Percentiles rank a stretch among this genome's conserved stretches.
phyloP scores from a whole-genome alignment of 352 stramenopile species.

The Phytophthora rubi region DNA sequence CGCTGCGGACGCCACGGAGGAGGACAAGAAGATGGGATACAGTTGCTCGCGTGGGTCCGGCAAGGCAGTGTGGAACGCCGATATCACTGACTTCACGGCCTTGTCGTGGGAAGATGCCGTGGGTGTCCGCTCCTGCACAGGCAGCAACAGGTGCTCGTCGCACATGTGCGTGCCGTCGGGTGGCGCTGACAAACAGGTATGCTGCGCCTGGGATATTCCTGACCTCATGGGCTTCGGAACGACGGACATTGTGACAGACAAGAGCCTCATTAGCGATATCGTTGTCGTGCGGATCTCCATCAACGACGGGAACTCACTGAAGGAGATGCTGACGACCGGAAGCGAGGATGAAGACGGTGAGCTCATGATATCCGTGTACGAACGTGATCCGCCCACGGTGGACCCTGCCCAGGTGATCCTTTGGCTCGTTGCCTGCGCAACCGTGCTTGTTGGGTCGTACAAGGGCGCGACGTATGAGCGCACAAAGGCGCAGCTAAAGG shows the following conservation, averaged over 20 bases:
- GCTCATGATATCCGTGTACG: constrained; percentile 66
- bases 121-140: constrained; percentile 53
- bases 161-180: constrained; percentile 69
- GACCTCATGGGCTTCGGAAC: constrained; percentile 72
- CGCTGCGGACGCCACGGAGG: constrained; percentile 31
- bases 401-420: constrained; percentile 77
- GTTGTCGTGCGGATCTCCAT: constrained; percentile 78
- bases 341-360: constrained; percentile 32
- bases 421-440: constrained; percentile 79
- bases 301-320: constrained; percentile 60
- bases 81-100: constrained; percentile 39
- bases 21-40: constrained; percentile 59
- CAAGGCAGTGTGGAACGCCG: constrained; percentile 31
- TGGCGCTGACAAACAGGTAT: constrained; percentile 58
- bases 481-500: constrained; percentile 65
- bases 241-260: constrained; percentile 41
- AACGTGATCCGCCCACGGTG: constrained; percentile 58
- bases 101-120: constrained; percentile 43
- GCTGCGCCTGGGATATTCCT: constrained; percentile 81
- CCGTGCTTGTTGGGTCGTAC: constrained; percentile 78
- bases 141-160: constrained; percentile 54
- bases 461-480: constrained; percentile 71
- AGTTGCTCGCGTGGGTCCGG: constrained; percentile 60
- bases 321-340: constrained; percentile 40
- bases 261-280: constrained; percentile 56